Percentiles rank a stretch among this genome's conserved stretches.
Conservation (phyloP, 257 asterid species). For the Ballota nigra region DNA sequence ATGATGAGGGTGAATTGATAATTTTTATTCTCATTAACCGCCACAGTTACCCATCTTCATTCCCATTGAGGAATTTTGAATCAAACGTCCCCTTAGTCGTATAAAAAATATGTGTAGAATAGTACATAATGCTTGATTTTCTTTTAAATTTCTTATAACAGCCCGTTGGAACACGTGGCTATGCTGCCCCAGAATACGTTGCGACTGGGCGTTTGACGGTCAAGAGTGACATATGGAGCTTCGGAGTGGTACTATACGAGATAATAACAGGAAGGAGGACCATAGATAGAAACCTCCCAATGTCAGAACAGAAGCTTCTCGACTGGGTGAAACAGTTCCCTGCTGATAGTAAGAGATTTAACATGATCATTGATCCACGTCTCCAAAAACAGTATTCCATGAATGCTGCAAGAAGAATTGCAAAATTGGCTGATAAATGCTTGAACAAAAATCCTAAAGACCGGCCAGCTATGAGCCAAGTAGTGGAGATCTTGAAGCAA, state of each 20-base stretch:
- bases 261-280: conserved; percentile 78
- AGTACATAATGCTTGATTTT: not conserved
- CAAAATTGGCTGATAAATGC: conserved; percentile 78
- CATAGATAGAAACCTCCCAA: conserved; percentile 64
- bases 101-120: too few species aligned
- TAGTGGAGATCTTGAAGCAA: conserved; percentile 67
- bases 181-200: conserved; percentile 90
- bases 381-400: conserved; percentile 59
- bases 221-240: conserved; percentile 85
- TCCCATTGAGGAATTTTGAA: too few species aligned
- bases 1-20: too few species aligned
- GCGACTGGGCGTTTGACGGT: conserved; percentile 71
- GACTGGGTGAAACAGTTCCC: conserved; percentile 86
- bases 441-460: conserved; percentile 62
- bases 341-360: conserved; percentile 52
- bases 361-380: conserved; percentile 73
- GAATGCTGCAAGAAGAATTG: conserved; percentile 63
- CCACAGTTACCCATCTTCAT: too few species aligned
- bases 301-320: conserved; percentile 61
- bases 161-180: conserved; percentile 92
- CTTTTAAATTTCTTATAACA: conserved; percentile 22
- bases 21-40: too few species aligned
- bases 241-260: conserved; percentile 89
- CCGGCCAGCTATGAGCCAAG: conserved; percentile 70
- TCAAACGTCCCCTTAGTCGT: too few species aligned